Base-by-base conservation (phyloP, 352 stramenopile genomes). In the Elongisporangium senticosum region DNA sequence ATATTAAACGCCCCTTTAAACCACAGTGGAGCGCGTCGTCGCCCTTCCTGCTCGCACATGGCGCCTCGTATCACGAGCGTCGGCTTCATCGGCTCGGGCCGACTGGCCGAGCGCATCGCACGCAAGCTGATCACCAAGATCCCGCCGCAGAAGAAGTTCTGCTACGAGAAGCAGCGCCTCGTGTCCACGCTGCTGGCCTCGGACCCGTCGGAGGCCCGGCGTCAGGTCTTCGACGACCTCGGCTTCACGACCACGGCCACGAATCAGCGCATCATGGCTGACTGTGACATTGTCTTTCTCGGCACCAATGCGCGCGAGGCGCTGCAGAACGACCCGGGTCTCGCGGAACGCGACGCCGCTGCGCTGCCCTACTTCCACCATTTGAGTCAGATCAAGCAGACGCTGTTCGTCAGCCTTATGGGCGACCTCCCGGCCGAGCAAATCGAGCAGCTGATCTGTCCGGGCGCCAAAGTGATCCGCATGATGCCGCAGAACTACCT, bases 231-330 rank as follows among this genome's bases (percentile, higher is more conserved):
- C 57, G 59, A 74, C 58, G 61, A 62, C 17, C 64, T 90, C 14
- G 80, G 80, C 58, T 90, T 90, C 70, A 84, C 75, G 19, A 90
- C 80, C 14, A 84, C 72, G 2, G 75, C 71, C 4, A 53, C 69
- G 17, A 85, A 86, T 56, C 67, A 83, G 53, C 62, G 81, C 52
- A 74, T 90, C 20, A 56, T 90, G n/a, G 68, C 69, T 4, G 76
- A 86, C 62, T 90, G 80, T 55, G 77, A 90, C 64, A 60, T 90
- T 22, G 80, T 90, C 23, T 88, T 90, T 57, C 61, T 90, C 24
- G 77, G 75, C 52, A 88, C 77, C 13, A 83, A 74, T 50, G 71
- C 67, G 1, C 75, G 72, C 14, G 63, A 84, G 28, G 77, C 74
- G 51, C 64, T 90, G 33, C 64, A 65, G 26, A 58, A 63, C 4